Conservation (phyloP, 148 eudicot genomes). For the Rhododendron henanense region DNA sequence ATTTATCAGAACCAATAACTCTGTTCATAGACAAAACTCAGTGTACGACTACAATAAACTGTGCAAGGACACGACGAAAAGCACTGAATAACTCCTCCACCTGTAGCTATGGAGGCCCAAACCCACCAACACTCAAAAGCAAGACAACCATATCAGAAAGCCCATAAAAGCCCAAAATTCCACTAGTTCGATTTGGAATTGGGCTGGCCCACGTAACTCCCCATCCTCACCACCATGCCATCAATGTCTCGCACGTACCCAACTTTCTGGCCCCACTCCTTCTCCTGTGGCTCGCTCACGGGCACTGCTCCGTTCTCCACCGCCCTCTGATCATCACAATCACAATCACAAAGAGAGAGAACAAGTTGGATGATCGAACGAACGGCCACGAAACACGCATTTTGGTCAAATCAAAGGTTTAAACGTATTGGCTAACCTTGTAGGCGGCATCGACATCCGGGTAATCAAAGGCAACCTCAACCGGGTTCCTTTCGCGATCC, state of each 20-base stretch:
- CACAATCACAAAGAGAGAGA: too few species aligned
- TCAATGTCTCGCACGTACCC: slow-evolving; percentile 84
- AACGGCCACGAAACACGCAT: neutral
- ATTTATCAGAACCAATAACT: too few species aligned
- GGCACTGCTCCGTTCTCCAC: slow-evolving; percentile 82
- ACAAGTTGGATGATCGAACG: neutral
- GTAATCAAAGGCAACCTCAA: slow-evolving; percentile 79
- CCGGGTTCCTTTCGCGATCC: slow-evolving; percentile 40
- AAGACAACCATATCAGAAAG: neutral
- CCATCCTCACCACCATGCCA: slow-evolving; percentile 73
- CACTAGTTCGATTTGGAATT: neutral
- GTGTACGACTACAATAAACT: too few species aligned
- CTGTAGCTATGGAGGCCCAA: neutral
- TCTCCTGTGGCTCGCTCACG: slow-evolving; percentile 72
- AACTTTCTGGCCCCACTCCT: slow-evolving; percentile 92
- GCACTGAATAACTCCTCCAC: neutral
- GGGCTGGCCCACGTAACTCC: slow-evolving; percentile 45
- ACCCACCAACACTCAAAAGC: neutral
- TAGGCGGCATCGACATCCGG: slow-evolving; percentile 79
- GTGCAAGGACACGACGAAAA: neutral
- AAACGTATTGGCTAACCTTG: slow-evolving; percentile 31
- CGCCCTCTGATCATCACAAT: slow-evolving; percentile 50
- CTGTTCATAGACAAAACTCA: too few species aligned
- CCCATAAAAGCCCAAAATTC: neutral
- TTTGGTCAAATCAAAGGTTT: neutral